Conservation (phyloP, 116 monocot genomes). For the Dioscorea cayenensis region DNA sequence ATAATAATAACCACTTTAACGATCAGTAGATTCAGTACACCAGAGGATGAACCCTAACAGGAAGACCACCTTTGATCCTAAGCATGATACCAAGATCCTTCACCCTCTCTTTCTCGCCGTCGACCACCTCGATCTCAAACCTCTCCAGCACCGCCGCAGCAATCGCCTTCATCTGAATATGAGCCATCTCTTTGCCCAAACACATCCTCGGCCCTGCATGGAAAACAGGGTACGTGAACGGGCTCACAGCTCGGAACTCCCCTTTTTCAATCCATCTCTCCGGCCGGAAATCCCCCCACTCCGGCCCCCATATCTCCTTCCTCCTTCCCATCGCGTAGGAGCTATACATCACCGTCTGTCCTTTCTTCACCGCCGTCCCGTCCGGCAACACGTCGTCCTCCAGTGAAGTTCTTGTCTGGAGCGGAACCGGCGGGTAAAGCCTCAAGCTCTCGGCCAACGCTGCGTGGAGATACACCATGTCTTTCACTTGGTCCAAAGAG, state of each 20-base stretch:
- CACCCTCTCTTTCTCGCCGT: background rate
- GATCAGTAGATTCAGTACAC: too few relatives aligned
- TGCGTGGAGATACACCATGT: background rate
- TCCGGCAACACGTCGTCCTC: background rate
- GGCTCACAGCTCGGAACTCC: background rate
- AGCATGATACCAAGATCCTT: background rate
- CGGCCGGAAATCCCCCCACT: background rate
- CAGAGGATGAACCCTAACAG: background rate
- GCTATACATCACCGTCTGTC: background rate
- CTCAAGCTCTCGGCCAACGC: background rate
- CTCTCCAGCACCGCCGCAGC: background rate
- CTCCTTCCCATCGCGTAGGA: background rate
- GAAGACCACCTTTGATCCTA: background rate
- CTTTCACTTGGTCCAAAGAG: background rate
- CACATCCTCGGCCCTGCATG: conserved; percentile 2
- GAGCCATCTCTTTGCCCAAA: background rate
- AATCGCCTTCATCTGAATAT: background rate
- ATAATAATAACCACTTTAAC: too few relatives aligned
- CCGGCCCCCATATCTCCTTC: background rate
- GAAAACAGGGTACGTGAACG: conserved; percentile 1
- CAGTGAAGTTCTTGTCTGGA: background rate
- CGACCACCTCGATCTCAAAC: background rate
- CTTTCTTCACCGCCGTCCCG: background rate
- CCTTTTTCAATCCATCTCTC: background rate
- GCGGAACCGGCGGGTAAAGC: background rate